These are phyloP conservation scores for Tubosaeta sp. DNA, from an alignment of 768 basidiomycete genomes.

Conservation along the genomic window DNA sequence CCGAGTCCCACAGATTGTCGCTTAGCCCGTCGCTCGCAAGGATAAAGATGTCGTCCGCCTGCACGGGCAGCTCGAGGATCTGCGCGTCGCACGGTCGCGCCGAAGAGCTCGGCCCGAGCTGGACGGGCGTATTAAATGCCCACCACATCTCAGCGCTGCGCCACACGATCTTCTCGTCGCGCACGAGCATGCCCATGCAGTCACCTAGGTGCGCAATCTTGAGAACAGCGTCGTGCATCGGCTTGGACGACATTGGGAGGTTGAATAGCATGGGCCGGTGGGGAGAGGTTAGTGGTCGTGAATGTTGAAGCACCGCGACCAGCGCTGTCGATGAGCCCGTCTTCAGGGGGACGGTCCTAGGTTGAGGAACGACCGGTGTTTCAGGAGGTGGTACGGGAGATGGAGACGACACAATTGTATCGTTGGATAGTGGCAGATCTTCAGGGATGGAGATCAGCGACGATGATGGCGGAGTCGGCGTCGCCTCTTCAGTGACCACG, in stretches of 20 bases:
- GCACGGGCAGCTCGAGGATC: slow-evolving; percentile 64
- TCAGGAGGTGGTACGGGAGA: slow-evolving; percentile 13
- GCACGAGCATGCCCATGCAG: slow-evolving; percentile 83
- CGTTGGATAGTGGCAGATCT: slow-evolving; percentile 7
- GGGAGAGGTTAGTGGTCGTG: slow-evolving; percentile 14
- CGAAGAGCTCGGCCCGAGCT: slow-evolving; percentile 58
- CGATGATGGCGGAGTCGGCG: slow-evolving; percentile 2
- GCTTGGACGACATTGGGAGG: slow-evolving; percentile 27
- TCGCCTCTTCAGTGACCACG: slow-evolving; percentile 33
- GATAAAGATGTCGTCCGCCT: slow-evolving; percentile 71
- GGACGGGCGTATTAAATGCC: slow-evolving; percentile 64
- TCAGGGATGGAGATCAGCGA: slow-evolving; percentile 23
- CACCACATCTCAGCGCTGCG: slow-evolving; percentile 94
- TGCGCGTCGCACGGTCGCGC: slow-evolving; percentile 66
- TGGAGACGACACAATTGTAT: background rate
- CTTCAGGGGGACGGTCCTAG: slow-evolving; percentile 38
- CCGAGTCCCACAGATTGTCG: slow-evolving; percentile 88
- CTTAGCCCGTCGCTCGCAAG: slow-evolving; percentile 78
- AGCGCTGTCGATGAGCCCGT: slow-evolving; percentile 68
- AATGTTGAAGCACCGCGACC: slow-evolving; percentile 56
- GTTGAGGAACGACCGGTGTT: slow-evolving; percentile 11
- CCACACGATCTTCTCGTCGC: slow-evolving; percentile 76
- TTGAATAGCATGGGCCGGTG: slow-evolving; percentile 18
- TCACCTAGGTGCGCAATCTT: slow-evolving; percentile 85
- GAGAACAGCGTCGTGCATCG: slow-evolving; percentile 54